phyloP scores from a whole-genome alignment of 164 flowering plant species.

The Dillenia suffruticosa region DNA sequence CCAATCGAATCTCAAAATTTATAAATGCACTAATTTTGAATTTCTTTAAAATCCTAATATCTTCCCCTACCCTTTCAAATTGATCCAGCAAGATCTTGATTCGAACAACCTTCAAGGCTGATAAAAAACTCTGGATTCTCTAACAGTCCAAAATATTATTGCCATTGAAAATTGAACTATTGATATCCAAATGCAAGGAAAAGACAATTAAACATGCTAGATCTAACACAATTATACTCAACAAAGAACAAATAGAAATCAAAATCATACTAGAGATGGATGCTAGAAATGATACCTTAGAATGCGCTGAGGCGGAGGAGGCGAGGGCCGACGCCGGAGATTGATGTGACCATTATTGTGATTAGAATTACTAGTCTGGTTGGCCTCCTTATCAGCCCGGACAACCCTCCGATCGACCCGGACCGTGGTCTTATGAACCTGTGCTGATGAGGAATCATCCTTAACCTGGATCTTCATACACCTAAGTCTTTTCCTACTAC shows the following conservation, averaged over 20 bases:
- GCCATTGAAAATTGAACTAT: too few relatives aligned
- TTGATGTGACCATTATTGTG: constrained; percentile 30
- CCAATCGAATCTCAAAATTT: too few relatives aligned
- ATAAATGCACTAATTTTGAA: too few relatives aligned
- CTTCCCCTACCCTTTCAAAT: too few relatives aligned
- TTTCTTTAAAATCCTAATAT: too few relatives aligned
- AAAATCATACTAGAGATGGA: neutral
- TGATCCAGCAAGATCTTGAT: too few relatives aligned
- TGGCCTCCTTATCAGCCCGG: constrained; percentile 37
- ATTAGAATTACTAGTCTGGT: constrained; percentile 3
- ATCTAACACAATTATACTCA: neutral
- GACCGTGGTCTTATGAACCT: constrained; percentile 34
- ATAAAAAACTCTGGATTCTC: too few relatives aligned
- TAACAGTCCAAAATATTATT: too few relatives aligned
- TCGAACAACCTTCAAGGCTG: too few relatives aligned
- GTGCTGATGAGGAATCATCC: constrained; percentile 29
- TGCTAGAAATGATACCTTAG: constrained; percentile 42
- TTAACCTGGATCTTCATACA: constrained; percentile 65
- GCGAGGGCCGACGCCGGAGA: constrained; percentile 41
- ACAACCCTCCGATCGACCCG: constrained; percentile 57
- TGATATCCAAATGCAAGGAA: neutral
- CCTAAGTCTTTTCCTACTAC: constrained; percentile 73
- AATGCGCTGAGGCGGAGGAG: constrained; percentile 38
- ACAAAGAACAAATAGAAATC: neutral
- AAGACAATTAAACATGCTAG: constrained; percentile 7